Evolutionary conservation across 768 basidiomycete species (phyloP), one percentile per base, ranked within the genome.

Genomic region (Solioccasus polychromus): DNA sequence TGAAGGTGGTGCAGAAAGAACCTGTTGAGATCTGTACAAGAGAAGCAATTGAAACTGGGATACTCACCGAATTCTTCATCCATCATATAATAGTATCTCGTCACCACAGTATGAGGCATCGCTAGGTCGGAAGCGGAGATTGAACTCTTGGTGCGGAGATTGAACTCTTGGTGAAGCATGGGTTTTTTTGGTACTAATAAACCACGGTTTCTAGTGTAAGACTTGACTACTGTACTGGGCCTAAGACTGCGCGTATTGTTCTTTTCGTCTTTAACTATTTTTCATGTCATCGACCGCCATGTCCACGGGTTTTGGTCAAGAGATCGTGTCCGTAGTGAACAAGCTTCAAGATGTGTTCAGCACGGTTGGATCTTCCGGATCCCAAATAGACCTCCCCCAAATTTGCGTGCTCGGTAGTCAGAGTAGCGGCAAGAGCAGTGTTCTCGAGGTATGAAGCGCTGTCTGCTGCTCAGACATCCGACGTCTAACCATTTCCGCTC

Each of bases 351-450:
- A 92, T 73, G 90, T 91, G 54, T 92, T 92, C 68, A 77, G 81
- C 29, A 82, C 90, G 15, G 85, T 92, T 51, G 90, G 90, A 58
- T 79, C 85, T 19, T 82, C 79, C 39, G 82, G 83, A 43, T 73
- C 84, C 28, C 77, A 80, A 67, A 88, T 92, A 77, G 90, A 92
- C 79, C 73, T 92, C 45, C 90, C 90, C 12, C 90, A 92, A 73
- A 92, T 92, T 64, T 92, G 90, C 58, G 90, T 92, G 39, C 76
- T 92, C 15, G 90, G 90, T 25, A 89, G 88, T 70, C 90, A 92
- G 67, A 92, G 90, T 71, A 91, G 89, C 58, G 90, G 90, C 47
- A 92, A 92, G 76, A 92, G 90, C 76, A 89, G 87, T 70, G 90
- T 92, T 40, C 77, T 92, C 32, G 90, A 92, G 83, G 89, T 89